Evolutionary conservation across 2,329 filamentous ascomycete species (phyloP), one percentile per base, ranked within the genome.

Genomic region (Claviceps spartinae): DNA sequence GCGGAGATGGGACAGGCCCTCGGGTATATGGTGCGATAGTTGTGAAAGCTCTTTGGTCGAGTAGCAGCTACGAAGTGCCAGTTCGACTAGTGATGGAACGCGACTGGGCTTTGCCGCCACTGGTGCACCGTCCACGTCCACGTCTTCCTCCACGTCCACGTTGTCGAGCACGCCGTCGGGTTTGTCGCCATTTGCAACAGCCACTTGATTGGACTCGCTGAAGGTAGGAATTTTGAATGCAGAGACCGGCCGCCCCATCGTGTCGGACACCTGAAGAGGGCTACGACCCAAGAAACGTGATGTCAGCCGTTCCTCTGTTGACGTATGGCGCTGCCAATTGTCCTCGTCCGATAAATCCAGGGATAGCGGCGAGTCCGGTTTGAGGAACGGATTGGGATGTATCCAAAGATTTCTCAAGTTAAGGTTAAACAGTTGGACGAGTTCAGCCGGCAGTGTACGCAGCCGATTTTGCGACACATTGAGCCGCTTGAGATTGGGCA

Each of bases 381-480:
- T 66, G 52, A 75, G 68, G 54, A 85, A 82, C 0, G 79, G 78
- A 59, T 87, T 88, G 0, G 83, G 82, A 52, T 79, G 74, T 2
- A 83, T 58, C 26, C 69, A 70, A n/a, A 86, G 65, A 4, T 71
- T 70, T 13, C 65, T 62, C n/a, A 85, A 68, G 20, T 70, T 72
- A 46, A 69, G 64, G 0, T 65, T 61, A 20, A 85, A 63, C 2
- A 86, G 69, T 24, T 75, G 65, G 1, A 86, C 68, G 1, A 87
- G 67, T 60, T 86, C 82, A 51, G 71, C 76, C 0, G 85, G 85
- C 1, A 88, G 69, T 54, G 69, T 76, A 6, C 70, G 71, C 11
- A 88, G 68, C 5, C 67, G 65, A 55, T 87, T 88, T 50, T 83
- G 76, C 1, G 81, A 78, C 8, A 88, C 59, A 57, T 86, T 87